A percentile compares a stretch with the other conserved stretches of the same genome.
These are phyloP conservation scores for Termitomyces titanicus DNA, from an alignment of 768 basidiomycete species.

Conservation along the genomic window DNA sequence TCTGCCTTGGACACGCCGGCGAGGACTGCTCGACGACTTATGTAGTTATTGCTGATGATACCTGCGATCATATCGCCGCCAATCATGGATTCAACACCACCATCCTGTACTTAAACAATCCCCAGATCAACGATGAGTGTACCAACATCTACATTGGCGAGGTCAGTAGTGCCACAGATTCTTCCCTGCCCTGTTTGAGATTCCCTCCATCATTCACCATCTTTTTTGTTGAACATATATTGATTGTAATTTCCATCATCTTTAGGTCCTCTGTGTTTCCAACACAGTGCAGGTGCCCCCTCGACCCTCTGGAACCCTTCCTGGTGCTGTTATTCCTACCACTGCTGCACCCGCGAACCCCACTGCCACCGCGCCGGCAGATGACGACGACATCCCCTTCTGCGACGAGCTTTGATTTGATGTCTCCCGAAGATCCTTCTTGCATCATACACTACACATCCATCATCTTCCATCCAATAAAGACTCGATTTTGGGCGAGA, in stretches of 20 bases:
- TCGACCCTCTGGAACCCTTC: conserved; percentile 22
- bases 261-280: conserved; percentile 51
- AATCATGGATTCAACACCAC: conserved; percentile 43
- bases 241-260: not conserved
- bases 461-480: not conserved
- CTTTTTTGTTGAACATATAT: not conserved
- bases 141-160: conserved; percentile 74
- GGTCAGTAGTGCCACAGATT: conserved; percentile 37
- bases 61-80: conserved; percentile 48
- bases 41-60: conserved; percentile 52
- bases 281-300: conserved; percentile 40
- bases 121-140: conserved; percentile 55
- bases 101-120: conserved; percentile 67
- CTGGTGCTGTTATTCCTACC: conserved; percentile 28
- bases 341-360: conserved; percentile 24
- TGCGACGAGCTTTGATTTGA: conserved; percentile 45
- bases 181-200: too few relatives aligned
- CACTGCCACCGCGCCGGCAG: conserved; percentile 17
- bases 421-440: conserved; percentile 6
- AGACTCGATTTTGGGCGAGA: conserved; percentile 4
- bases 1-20: conserved; percentile 61
- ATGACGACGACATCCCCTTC: conserved; percentile 42
- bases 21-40: conserved; percentile 65
- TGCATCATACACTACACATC: conserved; percentile 1
- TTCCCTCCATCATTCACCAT: not conserved